Evolutionary conservation across 2,329 filamentous ascomycete species (phyloP).

Genomic region (Monosporascus sp.): DNA sequence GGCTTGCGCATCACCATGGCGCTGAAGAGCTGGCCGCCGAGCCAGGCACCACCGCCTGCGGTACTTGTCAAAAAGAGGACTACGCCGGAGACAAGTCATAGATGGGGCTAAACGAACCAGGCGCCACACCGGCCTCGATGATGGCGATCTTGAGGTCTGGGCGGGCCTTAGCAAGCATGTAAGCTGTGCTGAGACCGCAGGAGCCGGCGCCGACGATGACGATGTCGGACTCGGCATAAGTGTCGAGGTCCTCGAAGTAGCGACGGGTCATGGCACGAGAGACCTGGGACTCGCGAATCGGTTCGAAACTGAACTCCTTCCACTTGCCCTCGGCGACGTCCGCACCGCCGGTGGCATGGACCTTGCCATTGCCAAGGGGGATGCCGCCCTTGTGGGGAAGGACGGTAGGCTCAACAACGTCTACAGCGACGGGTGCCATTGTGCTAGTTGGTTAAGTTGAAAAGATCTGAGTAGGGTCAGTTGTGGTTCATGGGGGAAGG

Average conservation of each 20-base stretch:
- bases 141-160: conserved; percentile 91
- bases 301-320: conserved; percentile 76
- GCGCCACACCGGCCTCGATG: conserved; percentile 81
- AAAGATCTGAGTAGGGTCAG: conserved; percentile 31
- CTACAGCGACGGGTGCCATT: conserved; percentile 76
- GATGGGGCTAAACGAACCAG: conserved; percentile 39
- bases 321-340: conserved; percentile 70
- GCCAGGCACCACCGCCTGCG: conserved; percentile 78
- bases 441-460: conserved; percentile 29
- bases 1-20: conserved; percentile 96
- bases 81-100: background rate
- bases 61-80: conserved; percentile 14
- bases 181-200: conserved; percentile 80
- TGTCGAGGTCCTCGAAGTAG: conserved; percentile 87
- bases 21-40: conserved; percentile 89
- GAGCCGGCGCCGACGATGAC: conserved; percentile 90
- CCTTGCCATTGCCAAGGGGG: conserved; percentile 32
- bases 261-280: conserved; percentile 89
- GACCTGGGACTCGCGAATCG: conserved; percentile 88
- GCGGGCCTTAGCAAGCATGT: conserved; percentile 75
- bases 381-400: conserved; percentile 43
- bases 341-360: conserved; percentile 45
- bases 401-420: conserved; percentile 48
- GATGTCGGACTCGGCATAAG: conserved; percentile 86
- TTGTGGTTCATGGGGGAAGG: conserved; percentile 28